A percentile compares a stretch with the other conserved stretches of the same genome.
These are phyloP conservation scores for Teratosphaeria viscida DNA, from an alignment of 2,329 filamentous ascomycete genomes.

Conservation along the genomic window DNA sequence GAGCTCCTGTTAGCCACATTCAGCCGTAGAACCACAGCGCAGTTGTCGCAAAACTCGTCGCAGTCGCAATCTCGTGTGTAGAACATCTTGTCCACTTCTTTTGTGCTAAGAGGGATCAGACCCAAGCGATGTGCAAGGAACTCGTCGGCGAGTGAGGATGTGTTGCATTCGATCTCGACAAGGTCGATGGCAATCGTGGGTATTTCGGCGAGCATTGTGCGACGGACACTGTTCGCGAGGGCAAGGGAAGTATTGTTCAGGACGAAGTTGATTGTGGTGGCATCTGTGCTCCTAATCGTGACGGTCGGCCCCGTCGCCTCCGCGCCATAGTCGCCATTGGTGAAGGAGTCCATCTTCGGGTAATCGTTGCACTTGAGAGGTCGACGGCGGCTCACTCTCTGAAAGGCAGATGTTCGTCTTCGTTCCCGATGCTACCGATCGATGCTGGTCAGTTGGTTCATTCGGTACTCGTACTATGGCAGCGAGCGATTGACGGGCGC, in stretches of 20 bases:
- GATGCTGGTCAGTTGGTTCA: not conserved
- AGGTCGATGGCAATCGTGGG: constrained; percentile 91
- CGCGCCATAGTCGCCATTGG: constrained; percentile 6
- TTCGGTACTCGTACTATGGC: too few species aligned
- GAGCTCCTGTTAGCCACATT: constrained; percentile 61
- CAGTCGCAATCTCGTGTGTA: constrained; percentile 95
- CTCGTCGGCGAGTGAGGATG: constrained; percentile 90
- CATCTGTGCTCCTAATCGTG: constrained; percentile 40
- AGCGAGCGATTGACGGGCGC: not conserved
- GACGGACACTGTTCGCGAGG: constrained; percentile 85
- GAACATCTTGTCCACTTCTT: constrained; percentile 68
- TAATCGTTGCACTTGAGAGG: not conserved
- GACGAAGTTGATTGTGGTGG: constrained; percentile 78
- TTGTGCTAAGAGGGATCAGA: constrained; percentile 76
- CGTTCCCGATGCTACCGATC: not conserved
- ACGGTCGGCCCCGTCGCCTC: constrained; percentile 16
- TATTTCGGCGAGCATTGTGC: constrained; percentile 85
- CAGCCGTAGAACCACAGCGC: constrained; percentile 73
- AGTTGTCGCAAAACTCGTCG: constrained; percentile 87
- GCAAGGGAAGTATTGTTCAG: constrained; percentile 80
- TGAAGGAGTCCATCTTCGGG: constrained; percentile 1
- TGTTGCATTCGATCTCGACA: constrained; percentile 86
- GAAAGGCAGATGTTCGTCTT: not conserved
- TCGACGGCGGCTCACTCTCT: not conserved
- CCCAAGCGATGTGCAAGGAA: constrained; percentile 90